Percentiles rank a stretch among this genome's conserved stretches.
Conservation (phyloP, 2,329 filamentous ascomycete species). For the Microdochium trichocladiopsis region DNA sequence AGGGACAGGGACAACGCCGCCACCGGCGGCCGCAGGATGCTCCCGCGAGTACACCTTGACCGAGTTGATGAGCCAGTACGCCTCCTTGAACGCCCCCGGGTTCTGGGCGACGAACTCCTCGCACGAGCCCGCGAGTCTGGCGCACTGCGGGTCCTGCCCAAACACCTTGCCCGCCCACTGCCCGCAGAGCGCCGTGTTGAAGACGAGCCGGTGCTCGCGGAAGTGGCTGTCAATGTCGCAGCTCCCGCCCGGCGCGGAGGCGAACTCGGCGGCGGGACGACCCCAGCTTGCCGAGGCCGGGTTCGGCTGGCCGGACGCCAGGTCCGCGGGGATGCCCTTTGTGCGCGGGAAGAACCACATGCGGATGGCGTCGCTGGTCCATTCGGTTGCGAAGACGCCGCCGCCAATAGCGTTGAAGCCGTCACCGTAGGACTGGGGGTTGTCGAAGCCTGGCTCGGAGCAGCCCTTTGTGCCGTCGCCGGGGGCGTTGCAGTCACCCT, state of each 20-base stretch:
- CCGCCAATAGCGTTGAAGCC: constrained; percentile 65
- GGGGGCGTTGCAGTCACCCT: constrained; percentile 47
- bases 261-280: constrained; percentile 59
- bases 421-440: constrained; percentile 53
- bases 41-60: constrained; percentile 52
- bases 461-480: constrained; percentile 51
- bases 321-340: constrained; percentile 54
- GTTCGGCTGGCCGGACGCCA: constrained; percentile 51
- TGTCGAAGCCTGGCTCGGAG: constrained; percentile 36
- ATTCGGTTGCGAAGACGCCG: constrained; percentile 69
- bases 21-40: background rate
- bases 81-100: constrained; percentile 60
- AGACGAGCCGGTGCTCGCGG: constrained; percentile 65
- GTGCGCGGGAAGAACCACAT: constrained; percentile 75
- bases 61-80: constrained; percentile 72
- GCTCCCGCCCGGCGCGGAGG: constrained; percentile 34
- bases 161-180: constrained; percentile 76
- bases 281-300: constrained; percentile 67
- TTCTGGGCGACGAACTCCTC: constrained; percentile 65
- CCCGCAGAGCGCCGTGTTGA: constrained; percentile 82
- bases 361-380: constrained; percentile 64
- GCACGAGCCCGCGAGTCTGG: constrained; percentile 57
- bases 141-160: constrained; percentile 48
- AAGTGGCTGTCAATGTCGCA: constrained; percentile 72
- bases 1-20: background rate